Evolutionary conservation across 164 flowering plant genomes (phyloP), one percentile per base, ranked within the genome.

Genomic region (Chimonanthus praecox): DNA sequence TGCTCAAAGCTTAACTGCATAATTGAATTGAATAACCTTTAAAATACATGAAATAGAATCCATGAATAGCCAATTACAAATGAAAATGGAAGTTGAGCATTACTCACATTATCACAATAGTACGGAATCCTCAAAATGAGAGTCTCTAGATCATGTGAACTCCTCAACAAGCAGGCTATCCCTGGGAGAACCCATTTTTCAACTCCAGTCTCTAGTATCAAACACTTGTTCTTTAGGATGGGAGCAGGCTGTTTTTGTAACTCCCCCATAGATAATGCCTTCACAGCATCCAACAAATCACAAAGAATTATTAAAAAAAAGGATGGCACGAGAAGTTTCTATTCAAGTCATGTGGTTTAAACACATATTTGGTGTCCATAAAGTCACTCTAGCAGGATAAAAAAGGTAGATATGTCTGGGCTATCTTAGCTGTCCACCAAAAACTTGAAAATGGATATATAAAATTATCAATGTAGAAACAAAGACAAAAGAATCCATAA

Each of bases 161-260:
- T 43, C 49, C 49, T 10, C 47, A 66, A 46, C 47, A 66, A 66
- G 45, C 15, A 10, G 16, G 47, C 18, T 43, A 66, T 46, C 16
- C 69, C 69, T 43, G 69, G 69, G 13, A 66, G 69, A 10, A 44
- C 49, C 69, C 18, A 66, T 44, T 45, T 66, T 46, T 45, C 13
- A 13, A 66, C 44, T 66, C 48, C 69, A 18, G 69, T 43, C 49
- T 66, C 69, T 13, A 66, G 69, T 45, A 66, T 46, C 47, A 66
- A 48, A 66, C 69, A 66, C 16, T 46, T 66, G 49, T 10, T 11
- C 49, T 44, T 66, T 13, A 6, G 45, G 49, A 44, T 10, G 69
- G 47, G 47, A 66, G 69, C 11, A 13, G 48, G 69, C 16, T 13
- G 48, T 4, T 45, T 7, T 66, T 13, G 44, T 6, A 43, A 44